A percentile compares a stretch with the other conserved stretches of the same genome.
Conservation (phyloP, 176 grass and related monocot species). For the Tuctoria greenei region DNA sequence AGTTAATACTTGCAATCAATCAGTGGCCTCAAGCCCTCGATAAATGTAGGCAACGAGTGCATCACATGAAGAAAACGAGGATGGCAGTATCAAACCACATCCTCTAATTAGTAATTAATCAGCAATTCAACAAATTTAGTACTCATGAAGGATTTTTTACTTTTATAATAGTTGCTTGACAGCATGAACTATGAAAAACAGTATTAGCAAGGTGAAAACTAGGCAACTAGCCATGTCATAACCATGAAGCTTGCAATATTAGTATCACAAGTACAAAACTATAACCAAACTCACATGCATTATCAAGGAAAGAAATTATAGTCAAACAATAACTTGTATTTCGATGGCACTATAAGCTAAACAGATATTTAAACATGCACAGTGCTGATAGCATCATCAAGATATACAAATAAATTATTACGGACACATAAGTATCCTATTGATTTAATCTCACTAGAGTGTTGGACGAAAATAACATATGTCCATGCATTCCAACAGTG, state of each 20-base stretch:
- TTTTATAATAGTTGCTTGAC: neutral
- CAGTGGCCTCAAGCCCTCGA: neutral
- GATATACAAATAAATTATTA: neutral
- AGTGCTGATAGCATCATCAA: neutral
- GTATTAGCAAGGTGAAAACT: slow-evolving; percentile 3
- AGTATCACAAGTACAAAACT: neutral
- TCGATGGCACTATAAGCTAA: neutral
- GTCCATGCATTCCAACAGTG: neutral
- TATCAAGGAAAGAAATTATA: neutral
- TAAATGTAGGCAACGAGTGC: neutral
- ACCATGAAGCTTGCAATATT: neutral
- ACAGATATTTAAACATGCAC: neutral
- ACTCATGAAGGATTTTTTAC: neutral
- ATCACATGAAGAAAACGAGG: neutral
- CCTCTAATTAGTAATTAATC: neutral
- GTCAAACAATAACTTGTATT: neutral
- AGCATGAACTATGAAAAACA: neutral
- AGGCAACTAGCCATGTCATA: neutral
- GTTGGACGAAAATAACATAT: neutral
- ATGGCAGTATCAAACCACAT: neutral
- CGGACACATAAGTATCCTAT: neutral
- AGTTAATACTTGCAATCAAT: neutral
- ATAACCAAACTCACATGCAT: neutral
- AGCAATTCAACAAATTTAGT: neutral
- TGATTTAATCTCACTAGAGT: slow-evolving; percentile 10